phyloP scores from a whole-genome alignment of 805 yeast genomes.

The Cyberlindnera amylophila region DNA sequence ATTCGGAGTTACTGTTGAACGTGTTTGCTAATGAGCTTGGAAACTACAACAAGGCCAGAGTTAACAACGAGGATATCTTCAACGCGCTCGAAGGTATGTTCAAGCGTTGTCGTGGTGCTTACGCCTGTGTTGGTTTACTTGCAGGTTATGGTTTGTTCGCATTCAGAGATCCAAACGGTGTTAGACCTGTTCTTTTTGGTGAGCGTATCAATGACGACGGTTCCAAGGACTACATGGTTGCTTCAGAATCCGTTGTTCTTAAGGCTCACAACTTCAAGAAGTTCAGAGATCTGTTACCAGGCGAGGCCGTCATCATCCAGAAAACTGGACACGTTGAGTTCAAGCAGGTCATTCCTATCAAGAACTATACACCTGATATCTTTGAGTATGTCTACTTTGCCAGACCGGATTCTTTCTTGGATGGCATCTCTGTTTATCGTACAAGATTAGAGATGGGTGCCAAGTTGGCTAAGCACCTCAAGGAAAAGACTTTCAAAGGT shows the following conservation, averaged over 20 bases:
- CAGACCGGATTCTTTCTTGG: constrained; percentile 92
- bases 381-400: constrained; percentile 98
- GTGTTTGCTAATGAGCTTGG: constrained; percentile 90
- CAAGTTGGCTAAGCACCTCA: constrained; percentile 73
- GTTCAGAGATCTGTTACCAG: constrained; percentile 84
- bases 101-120: constrained; percentile 87
- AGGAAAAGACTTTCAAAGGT: constrained; percentile 35
- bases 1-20: constrained; percentile 85
- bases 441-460: constrained; percentile 93
- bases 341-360: constrained; percentile 77
- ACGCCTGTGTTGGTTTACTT: constrained; percentile 89
- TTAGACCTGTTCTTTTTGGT: constrained; percentile 86
- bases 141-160: constrained; percentile 97
- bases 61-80: constrained; percentile 85
- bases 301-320: constrained; percentile 93
- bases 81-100: constrained; percentile 81
- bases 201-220: constrained; percentile 73
- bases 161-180: constrained; percentile 96
- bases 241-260: constrained; percentile 91
- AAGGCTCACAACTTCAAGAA: constrained; percentile 84
- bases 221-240: constrained; percentile 82
- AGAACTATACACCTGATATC: constrained; percentile 86
- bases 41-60: constrained; percentile 87
- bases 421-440: constrained; percentile 94
- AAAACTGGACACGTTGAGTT: constrained; percentile 76